Conservation (phyloP, 1,139 yeast genomes). For the Petasospora fabianii region DNA sequence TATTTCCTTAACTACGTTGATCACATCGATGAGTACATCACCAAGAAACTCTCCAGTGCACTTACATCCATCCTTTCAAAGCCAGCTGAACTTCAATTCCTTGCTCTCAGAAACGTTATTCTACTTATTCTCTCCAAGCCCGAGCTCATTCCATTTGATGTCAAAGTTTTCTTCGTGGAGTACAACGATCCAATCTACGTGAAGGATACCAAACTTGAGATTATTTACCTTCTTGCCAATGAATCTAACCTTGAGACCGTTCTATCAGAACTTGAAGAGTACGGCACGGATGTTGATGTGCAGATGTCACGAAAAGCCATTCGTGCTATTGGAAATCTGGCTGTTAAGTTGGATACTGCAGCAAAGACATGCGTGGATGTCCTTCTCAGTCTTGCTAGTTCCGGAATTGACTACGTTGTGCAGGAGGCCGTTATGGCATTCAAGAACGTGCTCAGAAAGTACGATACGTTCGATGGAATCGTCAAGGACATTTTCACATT, state of each 20-base stretch:
- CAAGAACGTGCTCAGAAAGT: slow-evolving; percentile 72
- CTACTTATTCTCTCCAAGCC: slow-evolving; percentile 66
- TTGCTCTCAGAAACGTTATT: slow-evolving; percentile 78
- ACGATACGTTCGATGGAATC: slow-evolving; percentile 49
- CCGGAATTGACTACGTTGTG: slow-evolving; percentile 69
- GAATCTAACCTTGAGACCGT: slow-evolving; percentile 59
- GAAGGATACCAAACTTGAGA: slow-evolving; percentile 86
- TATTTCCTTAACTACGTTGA: slow-evolving; percentile 70
- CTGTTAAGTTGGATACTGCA: slow-evolving; percentile 64
- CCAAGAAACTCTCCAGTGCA: slow-evolving; percentile 66
- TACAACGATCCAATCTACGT: slow-evolving; percentile 85
- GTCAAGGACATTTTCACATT: slow-evolving; percentile 32
- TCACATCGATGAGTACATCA: slow-evolving; percentile 35
- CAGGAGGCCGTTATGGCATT: slow-evolving; percentile 79
- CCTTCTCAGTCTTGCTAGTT: slow-evolving; percentile 55
- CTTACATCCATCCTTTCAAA: slow-evolving; percentile 68
- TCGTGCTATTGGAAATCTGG: slow-evolving; percentile 85
- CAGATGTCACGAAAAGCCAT: slow-evolving; percentile 86
- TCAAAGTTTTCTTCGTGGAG: slow-evolving; percentile 74
- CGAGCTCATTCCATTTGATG: slow-evolving; percentile 59
- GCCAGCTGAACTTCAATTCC: slow-evolving; percentile 81
- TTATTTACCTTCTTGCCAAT: slow-evolving; percentile 74
- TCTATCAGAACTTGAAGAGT: slow-evolving; percentile 73
- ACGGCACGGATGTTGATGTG: slow-evolving; percentile 81
- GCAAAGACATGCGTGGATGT: slow-evolving; percentile 64